Evolutionary conservation across 805 yeast species (phyloP).

Genomic region (Priceomyces carsonii): DNA sequence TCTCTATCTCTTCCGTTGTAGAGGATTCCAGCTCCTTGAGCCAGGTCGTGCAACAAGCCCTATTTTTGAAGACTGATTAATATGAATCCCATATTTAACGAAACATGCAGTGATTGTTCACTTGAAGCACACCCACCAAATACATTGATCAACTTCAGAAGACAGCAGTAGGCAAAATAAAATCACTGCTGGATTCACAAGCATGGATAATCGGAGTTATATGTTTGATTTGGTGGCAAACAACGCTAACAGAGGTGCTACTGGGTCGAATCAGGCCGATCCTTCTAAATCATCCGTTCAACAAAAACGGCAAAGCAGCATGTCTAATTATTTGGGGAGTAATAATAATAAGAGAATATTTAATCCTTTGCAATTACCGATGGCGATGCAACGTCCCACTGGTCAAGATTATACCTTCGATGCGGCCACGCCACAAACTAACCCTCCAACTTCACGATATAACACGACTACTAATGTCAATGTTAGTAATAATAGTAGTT

Average conservation of each 20-base stretch:
- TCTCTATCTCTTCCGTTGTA: no score
- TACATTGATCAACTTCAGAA: no score
- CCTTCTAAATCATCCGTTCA: conserved; percentile 16
- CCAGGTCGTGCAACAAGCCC: no score
- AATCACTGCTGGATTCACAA: conserved; percentile 7
- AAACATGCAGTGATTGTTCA: no score
- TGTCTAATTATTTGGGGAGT: conserved; percentile 31
- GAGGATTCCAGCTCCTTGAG: no score
- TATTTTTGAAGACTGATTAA: no score
- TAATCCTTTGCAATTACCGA: conserved; percentile 18
- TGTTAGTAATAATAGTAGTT: background rate
- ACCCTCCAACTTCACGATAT: conserved; percentile 9
- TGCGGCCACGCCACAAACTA: conserved; percentile 3
- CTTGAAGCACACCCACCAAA: no score
- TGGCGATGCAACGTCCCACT: conserved; percentile 9
- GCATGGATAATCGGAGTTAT: conserved; percentile 8
- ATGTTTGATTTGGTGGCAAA: conserved; percentile 9
- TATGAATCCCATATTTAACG: no score
- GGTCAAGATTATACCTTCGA: conserved; percentile 1
- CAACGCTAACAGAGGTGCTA: conserved; percentile 2
- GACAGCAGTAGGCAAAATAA: no score
- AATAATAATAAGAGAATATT: conserved; percentile 39
- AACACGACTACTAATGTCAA: conserved; percentile 7
- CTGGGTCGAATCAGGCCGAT: conserved; percentile 8
- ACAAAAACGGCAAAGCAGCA: conserved; percentile 43